phyloP scores from a whole-genome alignment of 2,329 filamentous ascomycete species.

The Aspergillus ochraceoroseus region DNA sequence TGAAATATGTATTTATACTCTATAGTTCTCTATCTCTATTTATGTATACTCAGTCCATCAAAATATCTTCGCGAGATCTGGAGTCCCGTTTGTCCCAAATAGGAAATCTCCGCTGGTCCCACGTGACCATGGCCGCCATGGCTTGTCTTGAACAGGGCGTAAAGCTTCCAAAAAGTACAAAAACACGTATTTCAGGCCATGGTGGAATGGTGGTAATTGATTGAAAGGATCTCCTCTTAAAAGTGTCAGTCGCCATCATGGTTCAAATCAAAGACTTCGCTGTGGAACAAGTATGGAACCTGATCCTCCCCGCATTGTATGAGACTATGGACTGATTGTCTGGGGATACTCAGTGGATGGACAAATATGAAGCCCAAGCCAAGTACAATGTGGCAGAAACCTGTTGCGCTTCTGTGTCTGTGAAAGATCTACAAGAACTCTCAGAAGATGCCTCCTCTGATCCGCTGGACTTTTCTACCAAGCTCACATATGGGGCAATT shows the following conservation, averaged over 20 bases:
- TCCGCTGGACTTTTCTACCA: conserved; percentile 24
- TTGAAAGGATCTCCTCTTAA: no score
- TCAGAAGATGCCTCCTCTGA: conserved; percentile 41
- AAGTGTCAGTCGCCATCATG: conserved; percentile 29
- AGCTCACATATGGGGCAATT: conserved; percentile 28
- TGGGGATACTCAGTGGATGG: conserved; percentile 62
- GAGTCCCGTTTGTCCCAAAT: conserved; percentile 5
- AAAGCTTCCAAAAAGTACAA: no score
- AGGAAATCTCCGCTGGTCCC: conserved; percentile 2
- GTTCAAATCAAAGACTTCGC: conserved; percentile 42
- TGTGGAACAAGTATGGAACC: conserved; percentile 60
- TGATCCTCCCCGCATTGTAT: conserved; percentile 9
- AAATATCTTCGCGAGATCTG: no score
- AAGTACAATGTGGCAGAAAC: conserved; percentile 73
- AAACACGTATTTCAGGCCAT: no score
- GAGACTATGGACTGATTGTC: no score
- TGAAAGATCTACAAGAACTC: conserved; percentile 60
- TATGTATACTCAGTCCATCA: no score
- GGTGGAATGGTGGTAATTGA: no score
- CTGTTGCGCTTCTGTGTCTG: conserved; percentile 68
- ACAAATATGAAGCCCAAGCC: conserved; percentile 48
- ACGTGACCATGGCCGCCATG: conserved; percentile 8
- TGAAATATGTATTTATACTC: no score
- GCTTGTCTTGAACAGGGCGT: not conserved
- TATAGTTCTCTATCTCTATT: no score